phyloP scores from a whole-genome alignment of 2,329 filamentous ascomycete species.

The Ilyonectria sp. region DNA sequence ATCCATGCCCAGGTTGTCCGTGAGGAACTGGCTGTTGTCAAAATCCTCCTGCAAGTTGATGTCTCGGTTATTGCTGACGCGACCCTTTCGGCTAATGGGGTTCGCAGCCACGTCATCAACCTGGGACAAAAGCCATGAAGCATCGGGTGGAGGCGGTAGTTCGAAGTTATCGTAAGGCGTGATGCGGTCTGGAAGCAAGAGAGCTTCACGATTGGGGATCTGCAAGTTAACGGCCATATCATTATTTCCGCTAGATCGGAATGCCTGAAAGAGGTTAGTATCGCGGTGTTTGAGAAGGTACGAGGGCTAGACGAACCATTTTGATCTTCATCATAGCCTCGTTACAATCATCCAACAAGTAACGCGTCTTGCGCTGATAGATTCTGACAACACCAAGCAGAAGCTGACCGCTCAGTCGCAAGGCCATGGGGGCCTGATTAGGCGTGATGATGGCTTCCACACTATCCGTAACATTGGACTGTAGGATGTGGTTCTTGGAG shows the following conservation, averaged over 20 bases:
- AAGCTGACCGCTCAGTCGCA: constrained; percentile 94
- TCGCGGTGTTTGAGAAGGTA: neutral
- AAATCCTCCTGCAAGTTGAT: constrained; percentile 80
- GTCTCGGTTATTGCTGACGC: constrained; percentile 73
- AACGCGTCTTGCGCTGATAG: constrained; percentile 96
- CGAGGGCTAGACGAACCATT: constrained; percentile 75
- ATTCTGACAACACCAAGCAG: constrained; percentile 96
- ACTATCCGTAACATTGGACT: constrained; percentile 94
- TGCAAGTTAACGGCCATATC: constrained; percentile 90
- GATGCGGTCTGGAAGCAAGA: constrained; percentile 92
- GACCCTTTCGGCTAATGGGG: constrained; percentile 70
- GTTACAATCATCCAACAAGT: constrained; percentile 96
- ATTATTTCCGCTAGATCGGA: constrained; percentile 94
- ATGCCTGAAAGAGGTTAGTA: constrained; percentile 76
- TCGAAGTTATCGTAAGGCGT: constrained; percentile 89
- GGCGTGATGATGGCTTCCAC: constrained; percentile 96
- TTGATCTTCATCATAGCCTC: constrained; percentile 98
- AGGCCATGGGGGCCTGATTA: constrained; percentile 92
- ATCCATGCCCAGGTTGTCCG: constrained; percentile 73
- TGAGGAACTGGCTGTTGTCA: constrained; percentile 85
- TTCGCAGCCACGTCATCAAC: constrained; percentile 73
- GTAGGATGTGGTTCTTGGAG: constrained; percentile 94
- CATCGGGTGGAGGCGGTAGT: constrained; percentile 87
- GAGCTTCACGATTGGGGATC: constrained; percentile 85
- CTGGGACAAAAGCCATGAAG: constrained; percentile 85